Evolutionary conservation across 768 basidiomycete species (phyloP), one percentile per base, ranked within the genome.

Genomic region (Collybiopsis luxurians): DNA sequence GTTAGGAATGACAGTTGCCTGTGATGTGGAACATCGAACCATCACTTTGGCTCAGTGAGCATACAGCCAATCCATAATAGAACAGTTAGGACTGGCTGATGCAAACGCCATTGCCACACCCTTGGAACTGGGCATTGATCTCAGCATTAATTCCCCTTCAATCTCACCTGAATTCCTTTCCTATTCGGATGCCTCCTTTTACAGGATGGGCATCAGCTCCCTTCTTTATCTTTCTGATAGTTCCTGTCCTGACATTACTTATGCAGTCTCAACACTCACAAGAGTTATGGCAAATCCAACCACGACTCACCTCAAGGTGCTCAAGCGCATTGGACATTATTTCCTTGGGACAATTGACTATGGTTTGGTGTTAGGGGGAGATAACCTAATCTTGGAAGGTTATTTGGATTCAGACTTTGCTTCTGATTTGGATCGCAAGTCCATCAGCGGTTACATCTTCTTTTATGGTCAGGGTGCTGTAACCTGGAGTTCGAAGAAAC

Each of bases 401-500:
- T 61, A 59, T 39, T 53, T 48, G 2, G 61, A 66, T 46, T 7
- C 59, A 3, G 55, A 62, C 42, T 61, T 54, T 57, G 60, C 52
- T 19, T 53, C 49, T 10, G 55, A 61, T 15, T 56, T 62, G 13
- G 61, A 69, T 43, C 53, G 68, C 12, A 45, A 62, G 17, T 70
- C 74, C 1, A 68, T 72, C 4, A 71, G 69, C 4, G 70, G 72
- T 0, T 73, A 66, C 56, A 61, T 63, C 11, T 72, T 68, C 54
- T 64, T 66, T 36, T 28, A 70, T n/a, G 66, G 63, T 31, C 63
- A 64, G 15, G 50, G 69, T 1, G 58, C 67, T 3, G 60, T 75
- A 19, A 63, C 66, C 27, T 74, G 73, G 75, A 63, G 59, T 27
- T 66, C 66, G 21, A 70, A 69, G 58, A 64, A 64, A 49, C 75